phyloP scores from a whole-genome alignment of 2,329 filamentous ascomycete species.

The Diaporthe aspalathi region DNA sequence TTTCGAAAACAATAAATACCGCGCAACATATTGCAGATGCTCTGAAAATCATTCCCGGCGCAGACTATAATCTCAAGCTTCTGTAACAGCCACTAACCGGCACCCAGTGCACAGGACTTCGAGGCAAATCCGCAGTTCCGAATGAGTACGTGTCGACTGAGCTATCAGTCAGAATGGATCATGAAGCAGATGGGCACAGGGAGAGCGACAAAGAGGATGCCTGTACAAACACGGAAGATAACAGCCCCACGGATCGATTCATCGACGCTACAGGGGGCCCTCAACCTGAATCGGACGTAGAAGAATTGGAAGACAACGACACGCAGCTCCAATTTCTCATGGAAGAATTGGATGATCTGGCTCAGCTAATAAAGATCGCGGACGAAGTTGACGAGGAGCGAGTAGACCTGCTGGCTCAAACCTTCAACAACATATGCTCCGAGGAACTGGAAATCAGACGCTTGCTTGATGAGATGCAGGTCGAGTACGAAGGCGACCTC shows the following conservation, averaged over 20 bases:
- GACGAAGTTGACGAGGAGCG: background rate
- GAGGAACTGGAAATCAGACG: background rate
- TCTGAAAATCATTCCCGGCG: background rate
- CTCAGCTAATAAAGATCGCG: background rate
- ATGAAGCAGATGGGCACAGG: background rate
- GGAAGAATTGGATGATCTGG: background rate
- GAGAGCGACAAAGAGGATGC: background rate
- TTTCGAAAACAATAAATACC: background rate
- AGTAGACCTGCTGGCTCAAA: background rate
- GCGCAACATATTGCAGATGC: background rate
- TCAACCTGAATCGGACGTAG: background rate
- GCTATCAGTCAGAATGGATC: background rate
- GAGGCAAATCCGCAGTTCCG: background rate
- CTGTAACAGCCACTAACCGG: background rate
- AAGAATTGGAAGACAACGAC: no score
- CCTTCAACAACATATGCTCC: background rate
- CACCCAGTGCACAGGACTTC: background rate
- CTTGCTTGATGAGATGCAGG: no score
- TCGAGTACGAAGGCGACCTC: background rate
- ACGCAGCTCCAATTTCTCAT: background rate
- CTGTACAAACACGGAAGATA: background rate
- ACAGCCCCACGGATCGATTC: background rate
- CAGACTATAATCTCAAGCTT: background rate
- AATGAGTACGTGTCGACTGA: background rate
- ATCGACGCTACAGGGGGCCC: background rate